phyloP scores from a whole-genome alignment of 2,329 filamentous ascomycete species.

The Canariomyces notabilis region DNA sequence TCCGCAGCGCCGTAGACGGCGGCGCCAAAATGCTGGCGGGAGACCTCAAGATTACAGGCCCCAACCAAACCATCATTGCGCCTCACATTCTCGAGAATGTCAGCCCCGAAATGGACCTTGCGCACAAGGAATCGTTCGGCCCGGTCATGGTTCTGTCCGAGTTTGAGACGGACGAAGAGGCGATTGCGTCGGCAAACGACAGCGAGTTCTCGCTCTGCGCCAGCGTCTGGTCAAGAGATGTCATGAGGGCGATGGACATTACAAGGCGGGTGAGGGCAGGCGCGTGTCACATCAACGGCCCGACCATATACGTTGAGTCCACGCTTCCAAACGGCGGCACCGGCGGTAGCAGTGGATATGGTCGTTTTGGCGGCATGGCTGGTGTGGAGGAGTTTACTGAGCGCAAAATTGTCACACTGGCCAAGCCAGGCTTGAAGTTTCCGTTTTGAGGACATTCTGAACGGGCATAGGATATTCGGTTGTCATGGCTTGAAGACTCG shows the following conservation, averaged over 20 bases:
- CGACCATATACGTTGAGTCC: slow-evolving; percentile 40
- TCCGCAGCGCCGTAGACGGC: slow-evolving; percentile 50
- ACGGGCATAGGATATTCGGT: too few relatives aligned
- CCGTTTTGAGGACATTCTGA: slow-evolving; percentile 15
- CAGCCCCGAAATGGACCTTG: slow-evolving; percentile 61
- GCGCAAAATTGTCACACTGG: slow-evolving; percentile 33
- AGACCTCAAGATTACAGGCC: slow-evolving; percentile 31
- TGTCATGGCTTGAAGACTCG: too few relatives aligned
- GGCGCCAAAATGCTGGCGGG: slow-evolving; percentile 56
- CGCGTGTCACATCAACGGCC: slow-evolving; percentile 40
- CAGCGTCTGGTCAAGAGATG: slow-evolving; percentile 59
- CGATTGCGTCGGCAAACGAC: slow-evolving; percentile 60
- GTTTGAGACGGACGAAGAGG: slow-evolving; percentile 58
- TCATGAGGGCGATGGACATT: slow-evolving; percentile 48
- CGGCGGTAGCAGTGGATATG: slow-evolving; percentile 39
- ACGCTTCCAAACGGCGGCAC: slow-evolving; percentile 39
- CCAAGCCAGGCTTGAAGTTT: slow-evolving; percentile 25
- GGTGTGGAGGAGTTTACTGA: slow-evolving; percentile 35
- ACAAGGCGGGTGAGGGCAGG: slow-evolving; percentile 54
- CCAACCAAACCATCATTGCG: slow-evolving; percentile 43
- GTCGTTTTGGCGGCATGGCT: slow-evolving; percentile 35
- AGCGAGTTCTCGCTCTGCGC: slow-evolving; percentile 63
- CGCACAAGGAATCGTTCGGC: slow-evolving; percentile 61
- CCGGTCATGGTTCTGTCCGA: slow-evolving; percentile 57
- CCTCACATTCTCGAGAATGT: slow-evolving; percentile 58